A percentile compares a stretch with the other conserved stretches of the same genome.
phyloP scores from a whole-genome alignment of 495 filamentous ascomycete species.

The Apiosordaria backusii region DNA sequence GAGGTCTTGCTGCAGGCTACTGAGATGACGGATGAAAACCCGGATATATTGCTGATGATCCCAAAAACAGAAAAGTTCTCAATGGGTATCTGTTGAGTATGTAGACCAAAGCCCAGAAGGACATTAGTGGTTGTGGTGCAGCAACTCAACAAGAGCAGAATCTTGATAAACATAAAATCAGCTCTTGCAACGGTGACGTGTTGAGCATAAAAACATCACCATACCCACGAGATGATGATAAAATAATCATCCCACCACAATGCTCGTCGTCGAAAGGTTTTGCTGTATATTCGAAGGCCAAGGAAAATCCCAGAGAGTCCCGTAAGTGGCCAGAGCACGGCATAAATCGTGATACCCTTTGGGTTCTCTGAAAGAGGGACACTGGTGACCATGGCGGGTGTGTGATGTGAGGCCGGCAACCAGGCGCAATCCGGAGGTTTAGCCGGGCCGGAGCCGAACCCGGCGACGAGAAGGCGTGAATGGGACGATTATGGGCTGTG shows the following conservation, averaged over 20 bases:
- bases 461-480: neutral
- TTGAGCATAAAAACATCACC: neutral
- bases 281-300: constrained; percentile 34
- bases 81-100: constrained; percentile 6
- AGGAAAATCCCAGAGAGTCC: constrained; percentile 26
- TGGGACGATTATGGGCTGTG: neutral
- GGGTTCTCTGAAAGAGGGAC: constrained; percentile 14
- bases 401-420: neutral
- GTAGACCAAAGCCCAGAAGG: constrained; percentile 22
- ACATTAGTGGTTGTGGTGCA: constrained; percentile 9
- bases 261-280: constrained; percentile 22
- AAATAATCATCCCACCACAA: constrained; percentile 37
- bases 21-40: constrained; percentile 24
- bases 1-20: constrained; percentile 34
- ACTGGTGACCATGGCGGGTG: constrained; percentile 12
- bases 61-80: constrained; percentile 18
- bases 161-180: constrained; percentile 8
- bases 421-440: neutral
- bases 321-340: constrained; percentile 30
- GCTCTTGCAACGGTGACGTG: neutral
- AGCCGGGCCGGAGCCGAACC: constrained; percentile 3
- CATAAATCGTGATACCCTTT: constrained; percentile 3
- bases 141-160: constrained; percentile 17
- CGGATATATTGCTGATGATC: constrained; percentile 22
- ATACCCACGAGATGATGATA: constrained; percentile 35